Conservation (phyloP, 148 eudicot genomes). For the Chenopodium formosanum region DNA sequence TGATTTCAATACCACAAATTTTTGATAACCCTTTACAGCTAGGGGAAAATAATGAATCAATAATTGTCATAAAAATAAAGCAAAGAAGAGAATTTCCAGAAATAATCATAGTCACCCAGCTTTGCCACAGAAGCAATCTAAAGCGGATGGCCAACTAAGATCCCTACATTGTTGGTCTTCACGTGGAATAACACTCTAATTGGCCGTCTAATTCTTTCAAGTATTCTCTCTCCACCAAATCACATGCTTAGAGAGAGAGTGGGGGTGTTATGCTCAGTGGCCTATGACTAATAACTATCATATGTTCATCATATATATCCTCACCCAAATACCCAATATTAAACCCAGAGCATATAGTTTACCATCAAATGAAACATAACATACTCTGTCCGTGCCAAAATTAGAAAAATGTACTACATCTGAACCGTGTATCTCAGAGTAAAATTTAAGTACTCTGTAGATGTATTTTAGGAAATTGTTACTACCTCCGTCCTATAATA, state of each 20-base stretch:
- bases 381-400: not conserved
- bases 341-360: not conserved
- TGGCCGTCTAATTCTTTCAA: conserved; percentile 22
- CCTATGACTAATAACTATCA: conserved; percentile 1
- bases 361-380: not conserved
- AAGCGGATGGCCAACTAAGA: conserved; percentile 22
- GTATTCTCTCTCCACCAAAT: conserved; percentile 21
- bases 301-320: not conserved
- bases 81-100: conserved; percentile 15
- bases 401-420: no score
- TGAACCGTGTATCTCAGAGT: not conserved
- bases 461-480: no score
- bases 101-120: conserved; percentile 20
- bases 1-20: conserved; percentile 7
- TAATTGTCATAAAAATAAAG: conserved; percentile 24
- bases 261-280: conserved; percentile 5
- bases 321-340: not conserved
- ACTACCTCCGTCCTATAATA: no score
- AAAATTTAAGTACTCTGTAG: no score
- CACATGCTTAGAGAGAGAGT: conserved; percentile 23
- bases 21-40: conserved; percentile 27
- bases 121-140: conserved; percentile 24
- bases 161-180: conserved; percentile 31
- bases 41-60: conserved; percentile 21
- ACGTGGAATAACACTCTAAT: conserved; percentile 30